Evolutionary conservation across 345 rosid species (phyloP).

Genomic region (Citrus australasica): DNA sequence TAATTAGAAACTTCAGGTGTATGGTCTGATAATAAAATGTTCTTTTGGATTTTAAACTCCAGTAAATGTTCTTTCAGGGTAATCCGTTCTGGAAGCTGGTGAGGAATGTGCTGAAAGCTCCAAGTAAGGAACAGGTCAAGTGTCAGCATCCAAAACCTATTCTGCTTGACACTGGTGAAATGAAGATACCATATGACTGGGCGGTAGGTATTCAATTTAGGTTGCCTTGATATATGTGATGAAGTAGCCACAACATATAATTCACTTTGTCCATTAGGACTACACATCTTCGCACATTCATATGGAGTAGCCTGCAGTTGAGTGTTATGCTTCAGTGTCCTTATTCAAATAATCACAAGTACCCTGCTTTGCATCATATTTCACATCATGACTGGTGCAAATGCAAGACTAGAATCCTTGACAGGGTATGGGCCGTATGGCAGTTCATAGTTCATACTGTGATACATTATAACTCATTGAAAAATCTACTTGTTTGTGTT

Average conservation of each 20-base stretch:
- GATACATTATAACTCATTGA: not conserved
- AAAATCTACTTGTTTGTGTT: not conserved
- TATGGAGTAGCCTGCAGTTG: not conserved
- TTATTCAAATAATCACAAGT: not conserved
- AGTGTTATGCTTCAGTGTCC: not conserved
- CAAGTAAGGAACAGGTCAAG: conserved; percentile 46
- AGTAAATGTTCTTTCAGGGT: conserved; percentile 38
- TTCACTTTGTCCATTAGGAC: not conserved
- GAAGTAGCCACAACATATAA: not conserved
- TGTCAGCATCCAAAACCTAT: conserved; percentile 77
- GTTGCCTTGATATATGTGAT: not conserved
- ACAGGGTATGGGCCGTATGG: not conserved
- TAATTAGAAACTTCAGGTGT: conserved; percentile 6
- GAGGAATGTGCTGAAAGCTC: conserved; percentile 53
- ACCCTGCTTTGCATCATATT: not conserved
- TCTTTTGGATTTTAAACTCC: not conserved
- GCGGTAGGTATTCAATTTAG: conserved; percentile 43
- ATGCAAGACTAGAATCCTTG: not conserved
- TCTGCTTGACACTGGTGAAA: conserved; percentile 78
- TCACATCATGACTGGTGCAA: not conserved
- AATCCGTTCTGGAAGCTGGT: conserved; percentile 69
- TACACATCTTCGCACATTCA: not conserved
- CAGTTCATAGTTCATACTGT: not conserved
- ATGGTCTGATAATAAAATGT: not conserved
- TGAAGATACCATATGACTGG: conserved; percentile 79